A percentile compares a stretch with the other conserved stretches of the same genome.
These are phyloP conservation scores for Phalaenopsis aphrodite DNA, from an alignment of 106 monocot species.

Conservation along the genomic window DNA sequence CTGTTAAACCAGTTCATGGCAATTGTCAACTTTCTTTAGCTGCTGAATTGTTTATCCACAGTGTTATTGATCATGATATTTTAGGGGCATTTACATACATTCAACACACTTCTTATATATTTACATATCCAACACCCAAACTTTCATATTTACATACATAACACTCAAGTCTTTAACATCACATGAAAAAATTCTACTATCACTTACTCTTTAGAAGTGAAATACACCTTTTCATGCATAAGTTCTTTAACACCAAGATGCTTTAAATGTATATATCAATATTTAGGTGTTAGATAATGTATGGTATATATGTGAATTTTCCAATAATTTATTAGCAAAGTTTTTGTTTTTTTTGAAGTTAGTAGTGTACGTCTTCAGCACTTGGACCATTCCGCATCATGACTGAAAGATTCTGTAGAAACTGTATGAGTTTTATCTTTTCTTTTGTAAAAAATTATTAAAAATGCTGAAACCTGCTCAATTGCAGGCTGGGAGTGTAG, in stretches of 20 bases:
- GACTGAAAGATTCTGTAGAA: background rate
- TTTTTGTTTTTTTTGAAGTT: background rate
- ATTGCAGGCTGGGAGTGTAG: conserved; percentile 80
- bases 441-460: conserved; percentile 2
- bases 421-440: background rate
- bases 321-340: background rate
- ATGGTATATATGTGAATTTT: too few species aligned
- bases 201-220: too few species aligned
- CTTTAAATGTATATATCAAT: too few species aligned
- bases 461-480: background rate
- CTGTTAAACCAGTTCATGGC: background rate
- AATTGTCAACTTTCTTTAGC: background rate
- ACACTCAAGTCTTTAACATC: too few species aligned
- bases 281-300: too few species aligned
- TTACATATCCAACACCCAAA: too few species aligned
- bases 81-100: background rate
- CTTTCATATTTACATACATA: too few species aligned
- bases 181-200: too few species aligned
- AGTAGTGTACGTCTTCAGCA: background rate
- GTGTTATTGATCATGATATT: background rate
- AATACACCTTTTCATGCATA: too few species aligned
- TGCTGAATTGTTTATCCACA: background rate
- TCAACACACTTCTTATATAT: too few species aligned
- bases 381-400: background rate
- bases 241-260: too few species aligned